Evolutionary conservation across 805 yeast genomes (phyloP).

Genomic region (Komagataella phaffii): DNA sequence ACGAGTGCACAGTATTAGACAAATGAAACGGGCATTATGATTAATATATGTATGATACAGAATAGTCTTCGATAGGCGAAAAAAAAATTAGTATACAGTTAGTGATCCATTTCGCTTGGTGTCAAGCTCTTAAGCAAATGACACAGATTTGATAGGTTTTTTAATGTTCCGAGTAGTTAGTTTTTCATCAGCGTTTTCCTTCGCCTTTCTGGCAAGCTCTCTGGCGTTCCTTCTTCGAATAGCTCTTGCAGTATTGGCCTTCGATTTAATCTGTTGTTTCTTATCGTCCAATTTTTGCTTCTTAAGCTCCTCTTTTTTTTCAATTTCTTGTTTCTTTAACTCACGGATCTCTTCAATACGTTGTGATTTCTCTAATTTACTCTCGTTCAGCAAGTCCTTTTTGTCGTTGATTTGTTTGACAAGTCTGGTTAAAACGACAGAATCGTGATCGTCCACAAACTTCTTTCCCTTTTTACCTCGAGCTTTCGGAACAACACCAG

Average conservation of each 20-base stretch:
- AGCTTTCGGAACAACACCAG: conserved; percentile 62
- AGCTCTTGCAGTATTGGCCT: conserved; percentile 57
- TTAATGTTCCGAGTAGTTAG: conserved; percentile 1
- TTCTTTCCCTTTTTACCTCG: conserved; percentile 82
- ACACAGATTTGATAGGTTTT: conserved; percentile 27
- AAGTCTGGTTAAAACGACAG: conserved; percentile 48
- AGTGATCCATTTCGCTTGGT: not conserved
- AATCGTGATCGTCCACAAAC: conserved; percentile 60
- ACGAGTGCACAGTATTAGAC: no score
- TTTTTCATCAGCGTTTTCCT: conserved; percentile 8
- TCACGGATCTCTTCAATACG: conserved; percentile 86
- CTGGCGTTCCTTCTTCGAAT: conserved; percentile 47
- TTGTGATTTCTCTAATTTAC: conserved; percentile 81
- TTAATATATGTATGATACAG: not conserved
- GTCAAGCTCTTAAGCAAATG: conserved; percentile 26
- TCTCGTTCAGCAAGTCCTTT: conserved; percentile 65
- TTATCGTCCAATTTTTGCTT: conserved; percentile 57
- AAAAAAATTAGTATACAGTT: not conserved
- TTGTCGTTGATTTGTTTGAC: conserved; percentile 74
- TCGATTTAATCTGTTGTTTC: conserved; percentile 62
- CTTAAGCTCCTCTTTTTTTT: conserved; percentile 65
- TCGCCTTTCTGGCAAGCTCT: conserved; percentile 12
- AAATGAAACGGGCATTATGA: no score
- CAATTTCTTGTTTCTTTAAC: conserved; percentile 75
- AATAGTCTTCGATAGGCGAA: not conserved